Evolutionary conservation across 208 protist genomes (phyloP).

Genomic region (Strigomonas oncopelti): DNA sequence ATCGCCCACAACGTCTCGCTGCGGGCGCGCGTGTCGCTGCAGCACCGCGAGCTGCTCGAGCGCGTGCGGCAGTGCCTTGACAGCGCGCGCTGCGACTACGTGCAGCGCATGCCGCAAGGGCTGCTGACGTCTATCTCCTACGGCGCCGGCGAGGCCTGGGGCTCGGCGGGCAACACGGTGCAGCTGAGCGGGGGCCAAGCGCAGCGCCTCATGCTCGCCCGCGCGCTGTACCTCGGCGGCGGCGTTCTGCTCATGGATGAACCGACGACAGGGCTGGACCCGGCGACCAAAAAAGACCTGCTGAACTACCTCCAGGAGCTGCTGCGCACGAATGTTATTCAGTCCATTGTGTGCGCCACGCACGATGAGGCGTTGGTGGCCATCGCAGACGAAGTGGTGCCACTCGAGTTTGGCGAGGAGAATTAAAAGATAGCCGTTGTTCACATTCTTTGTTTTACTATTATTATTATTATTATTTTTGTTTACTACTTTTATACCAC

Average conservation of each 20-base stretch:
- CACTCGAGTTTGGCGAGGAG: slow-evolving; percentile 10
- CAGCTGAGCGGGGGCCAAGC: slow-evolving; percentile 69
- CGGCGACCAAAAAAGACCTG: slow-evolving; percentile 36
- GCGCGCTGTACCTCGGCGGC: slow-evolving; percentile 51
- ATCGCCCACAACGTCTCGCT: slow-evolving; percentile 82
- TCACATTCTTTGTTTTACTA: not conserved
- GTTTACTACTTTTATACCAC: not conserved
- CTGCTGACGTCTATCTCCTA: slow-evolving; percentile 52
- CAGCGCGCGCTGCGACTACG: slow-evolving; percentile 56
- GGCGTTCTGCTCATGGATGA: slow-evolving; percentile 75
- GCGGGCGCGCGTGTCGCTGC: slow-evolving; percentile 44
- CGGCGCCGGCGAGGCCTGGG: slow-evolving; percentile 21
- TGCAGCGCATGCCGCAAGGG: slow-evolving; percentile 57
- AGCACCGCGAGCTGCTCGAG: slow-evolving; percentile 31
- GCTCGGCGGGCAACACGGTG: slow-evolving; percentile 23
- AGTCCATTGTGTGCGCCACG: slow-evolving; percentile 57
- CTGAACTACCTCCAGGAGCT: slow-evolving; percentile 44
- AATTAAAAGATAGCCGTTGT: not conserved
- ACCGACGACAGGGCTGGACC: slow-evolving; percentile 66
- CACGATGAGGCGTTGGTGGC: slow-evolving; percentile 60
- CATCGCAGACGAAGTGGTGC: slow-evolving; percentile 51
- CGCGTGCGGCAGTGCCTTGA: slow-evolving; percentile 34
- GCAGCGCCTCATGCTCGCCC: slow-evolving; percentile 74
- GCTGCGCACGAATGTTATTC: slow-evolving; percentile 30
- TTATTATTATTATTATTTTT: not conserved